Evolutionary conservation across 306 rosid species (phyloP), one percentile per base, ranked within the genome.

Genomic region (Cicer yamashitae): DNA sequence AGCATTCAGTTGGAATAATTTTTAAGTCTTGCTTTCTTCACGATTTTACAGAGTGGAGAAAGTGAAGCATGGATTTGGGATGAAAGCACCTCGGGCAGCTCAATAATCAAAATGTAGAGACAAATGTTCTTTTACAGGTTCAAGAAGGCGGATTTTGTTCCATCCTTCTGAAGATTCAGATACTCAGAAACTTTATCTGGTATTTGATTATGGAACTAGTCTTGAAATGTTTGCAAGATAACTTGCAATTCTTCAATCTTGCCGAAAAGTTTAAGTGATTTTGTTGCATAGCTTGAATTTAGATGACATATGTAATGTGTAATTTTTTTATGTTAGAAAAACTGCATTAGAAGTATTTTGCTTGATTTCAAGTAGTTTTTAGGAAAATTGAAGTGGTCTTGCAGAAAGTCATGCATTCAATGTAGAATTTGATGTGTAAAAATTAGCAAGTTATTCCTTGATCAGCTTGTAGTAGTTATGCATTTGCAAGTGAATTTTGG

Each of bases 21-120:
- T 57, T 60, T 44, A 60, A 78, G 43, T 61, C 7, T 75, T 8
- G 14, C 20, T 71, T 41, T 62, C 18, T 54, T 81, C 70, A 56
- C 51, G 51, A 30, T 44, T 69, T 76, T 67, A 70, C 93, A 96
- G 99, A 38, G 96, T 96, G 80, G 92, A 89, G 92, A 96, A 90
- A 82, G 91, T 76, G 73, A 89, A 86, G 82, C 96, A 80, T 60
- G 98, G 99, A 56, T 94, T 94, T 63, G 99, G 99, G 75, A 92
- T 94, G 99, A 94, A 94, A 77, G 63, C 69, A 69, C 96, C 91
- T 37, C 88, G 86, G 77, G 78, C 84, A 76, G 85, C 79, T 77
- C 79, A 91, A 48, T 85, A 75, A 67, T 82, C 66, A 62, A 79
- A 70, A 70, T 41, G 43, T 60, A 48, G 69, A 62, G 20, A 70